Evolutionary conservation across 495 filamentous ascomycete genomes (phyloP).

Genomic region (Podospora comata): DNA sequence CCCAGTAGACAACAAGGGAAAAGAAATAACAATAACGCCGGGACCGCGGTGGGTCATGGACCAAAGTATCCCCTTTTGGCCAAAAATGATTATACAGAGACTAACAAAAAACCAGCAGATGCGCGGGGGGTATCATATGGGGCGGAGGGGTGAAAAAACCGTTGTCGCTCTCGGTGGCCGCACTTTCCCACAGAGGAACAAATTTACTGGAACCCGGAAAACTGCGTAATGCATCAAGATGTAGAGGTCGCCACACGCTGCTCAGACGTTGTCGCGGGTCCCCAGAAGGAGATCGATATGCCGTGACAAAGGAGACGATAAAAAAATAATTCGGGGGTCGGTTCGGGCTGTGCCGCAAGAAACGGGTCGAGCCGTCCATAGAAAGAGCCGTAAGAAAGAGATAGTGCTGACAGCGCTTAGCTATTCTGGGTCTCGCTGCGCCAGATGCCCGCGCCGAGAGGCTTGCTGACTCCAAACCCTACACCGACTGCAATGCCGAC

Average conservation of each 20-base stretch:
- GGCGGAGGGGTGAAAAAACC: neutral
- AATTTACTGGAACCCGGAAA: neutral
- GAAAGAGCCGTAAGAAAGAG: neutral
- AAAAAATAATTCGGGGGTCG: neutral
- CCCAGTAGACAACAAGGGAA: neutral
- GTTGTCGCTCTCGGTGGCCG: neutral
- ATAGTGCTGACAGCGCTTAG: slow-evolving; percentile 12
- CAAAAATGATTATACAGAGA: slow-evolving; percentile 11
- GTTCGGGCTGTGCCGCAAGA: slow-evolving; percentile 6
- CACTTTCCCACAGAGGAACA: slow-evolving; percentile 3
- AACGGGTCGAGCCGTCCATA: neutral
- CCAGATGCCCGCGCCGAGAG: slow-evolving; percentile 48
- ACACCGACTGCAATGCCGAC: slow-evolving; percentile 47
- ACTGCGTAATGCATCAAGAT: slow-evolving; percentile 1
- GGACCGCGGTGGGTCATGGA: slow-evolving; percentile 9
- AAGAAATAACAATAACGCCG: slow-evolving; percentile 10
- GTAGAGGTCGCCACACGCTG: neutral
- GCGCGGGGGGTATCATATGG: slow-evolving; percentile 2
- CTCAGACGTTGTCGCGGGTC: neutral
- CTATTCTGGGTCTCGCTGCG: slow-evolving; percentile 32
- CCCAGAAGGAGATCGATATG: slow-evolving; percentile 7
- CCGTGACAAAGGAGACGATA: slow-evolving; percentile 9
- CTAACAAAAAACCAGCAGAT: slow-evolving; percentile 9
- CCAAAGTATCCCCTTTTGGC: neutral
- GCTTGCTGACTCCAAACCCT: slow-evolving; percentile 50